A percentile compares a stretch with the other conserved stretches of the same genome.
Evolutionary conservation across 2,329 filamentous ascomycete species (phyloP).

Genomic region (Sporothrix brasiliensis): DNA sequence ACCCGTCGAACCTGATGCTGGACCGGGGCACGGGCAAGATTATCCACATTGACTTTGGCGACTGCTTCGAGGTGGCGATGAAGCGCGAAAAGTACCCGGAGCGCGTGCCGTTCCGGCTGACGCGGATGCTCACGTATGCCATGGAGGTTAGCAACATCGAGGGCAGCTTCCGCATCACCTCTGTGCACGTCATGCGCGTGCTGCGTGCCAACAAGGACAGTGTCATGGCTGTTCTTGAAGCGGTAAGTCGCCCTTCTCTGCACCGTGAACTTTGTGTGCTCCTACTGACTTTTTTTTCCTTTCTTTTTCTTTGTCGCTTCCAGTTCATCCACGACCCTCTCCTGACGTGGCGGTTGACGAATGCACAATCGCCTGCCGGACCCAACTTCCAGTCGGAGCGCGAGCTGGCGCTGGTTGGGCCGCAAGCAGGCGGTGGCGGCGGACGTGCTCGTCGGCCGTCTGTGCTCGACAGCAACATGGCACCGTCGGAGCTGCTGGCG

Average conservation of each 20-base stretch:
- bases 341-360: conserved; percentile 89
- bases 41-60: conserved; percentile 97
- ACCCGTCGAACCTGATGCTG: conserved; percentile 97
- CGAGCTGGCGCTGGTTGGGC: conserved; percentile 56
- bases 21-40: conserved; percentile 96
- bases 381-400: conserved; percentile 68
- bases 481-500: conserved; percentile 62
- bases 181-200: conserved; percentile 97
- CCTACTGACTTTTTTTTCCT: conserved; percentile 28
- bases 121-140: conserved; percentile 97
- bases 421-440: conserved; percentile 44
- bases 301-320: neutral
- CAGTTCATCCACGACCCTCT: conserved; percentile 99
- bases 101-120: conserved; percentile 94
- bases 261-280: neutral
- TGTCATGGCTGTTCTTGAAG: conserved; percentile 96
- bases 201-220: conserved; percentile 97
- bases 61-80: conserved; percentile 99
- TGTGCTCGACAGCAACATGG: conserved; percentile 66
- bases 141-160: conserved; percentile 99
- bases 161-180: conserved; percentile 96
- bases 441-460: conserved; percentile 66
- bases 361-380: conserved; percentile 63
- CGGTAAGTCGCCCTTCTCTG: conserved; percentile 62
- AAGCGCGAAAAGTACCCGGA: conserved; percentile 99